These are phyloP conservation scores for Caulochytrium protostelioides DNA, from an alignment of 371 early-diverging fungal species.

Conservation along the genomic window DNA sequence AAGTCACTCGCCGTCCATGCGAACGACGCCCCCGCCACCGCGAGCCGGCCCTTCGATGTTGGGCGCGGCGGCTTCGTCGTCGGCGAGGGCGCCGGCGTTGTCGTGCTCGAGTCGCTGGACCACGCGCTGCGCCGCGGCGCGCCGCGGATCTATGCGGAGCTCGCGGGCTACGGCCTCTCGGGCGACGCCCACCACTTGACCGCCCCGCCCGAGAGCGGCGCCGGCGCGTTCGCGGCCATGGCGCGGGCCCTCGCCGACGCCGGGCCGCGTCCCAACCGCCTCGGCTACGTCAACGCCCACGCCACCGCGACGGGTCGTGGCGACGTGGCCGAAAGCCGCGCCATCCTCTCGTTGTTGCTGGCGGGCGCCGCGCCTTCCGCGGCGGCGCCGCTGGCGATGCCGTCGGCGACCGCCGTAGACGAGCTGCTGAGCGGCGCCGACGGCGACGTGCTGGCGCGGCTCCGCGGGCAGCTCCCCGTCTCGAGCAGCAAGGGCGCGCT, in stretches of 20 bases:
- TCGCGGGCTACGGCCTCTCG: conserved; percentile 75
- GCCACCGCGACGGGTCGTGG: conserved; percentile 86
- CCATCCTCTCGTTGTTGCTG: too few species aligned
- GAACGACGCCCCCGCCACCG: conserved; percentile 47
- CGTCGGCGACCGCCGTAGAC: too few species aligned
- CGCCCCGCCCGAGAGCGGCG: conserved; percentile 63
- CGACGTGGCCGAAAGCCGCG: too few species aligned
- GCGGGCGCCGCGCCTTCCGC: too few species aligned
- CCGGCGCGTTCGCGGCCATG: conserved; percentile 73
- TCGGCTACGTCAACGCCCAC: conserved; percentile 78
- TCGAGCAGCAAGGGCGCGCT: conserved; percentile 79
- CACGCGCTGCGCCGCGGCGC: conserved; percentile 73
- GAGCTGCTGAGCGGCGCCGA: too few species aligned
- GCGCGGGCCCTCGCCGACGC: conserved; percentile 45
- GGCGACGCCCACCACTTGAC: conserved; percentile 87
- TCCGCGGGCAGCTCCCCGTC: conserved; percentile 36
- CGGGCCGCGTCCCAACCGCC: too few species aligned
- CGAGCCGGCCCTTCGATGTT: conserved; percentile 76
- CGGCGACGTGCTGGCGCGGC: too few species aligned
- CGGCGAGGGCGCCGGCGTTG: conserved; percentile 76
- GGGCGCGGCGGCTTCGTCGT: conserved; percentile 82
- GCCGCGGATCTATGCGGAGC: conserved; percentile 60
- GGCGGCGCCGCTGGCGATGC: too few species aligned
- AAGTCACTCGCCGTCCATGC: conserved; percentile 56
- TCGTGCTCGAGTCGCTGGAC: conserved; percentile 63